Evolutionary conservation across 2,329 filamentous ascomycete genomes (phyloP).

Genomic region (Colletotrichum aenigma): DNA sequence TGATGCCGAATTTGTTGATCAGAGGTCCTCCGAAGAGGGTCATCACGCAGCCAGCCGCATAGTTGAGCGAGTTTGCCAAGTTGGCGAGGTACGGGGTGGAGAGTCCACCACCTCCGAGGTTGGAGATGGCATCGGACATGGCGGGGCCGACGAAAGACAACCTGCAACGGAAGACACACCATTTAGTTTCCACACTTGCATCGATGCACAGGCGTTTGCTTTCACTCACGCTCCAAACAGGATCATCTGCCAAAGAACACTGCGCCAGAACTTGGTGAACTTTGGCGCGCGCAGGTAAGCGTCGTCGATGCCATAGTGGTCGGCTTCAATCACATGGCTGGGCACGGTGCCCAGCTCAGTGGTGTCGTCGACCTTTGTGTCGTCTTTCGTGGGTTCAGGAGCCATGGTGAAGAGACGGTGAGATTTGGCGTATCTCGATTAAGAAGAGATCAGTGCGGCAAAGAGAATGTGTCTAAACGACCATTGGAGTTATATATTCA

Average conservation of each 20-base stretch:
- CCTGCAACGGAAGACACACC: neutral
- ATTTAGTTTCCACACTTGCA: neutral
- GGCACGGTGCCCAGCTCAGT: neutral
- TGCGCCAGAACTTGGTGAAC: neutral
- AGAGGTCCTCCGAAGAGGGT: constrained; percentile 34
- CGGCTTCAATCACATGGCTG: neutral
- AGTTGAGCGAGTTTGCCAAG: constrained; percentile 2
- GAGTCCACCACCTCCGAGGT: constrained; percentile 8
- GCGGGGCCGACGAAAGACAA: constrained; percentile 10
- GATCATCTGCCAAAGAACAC: constrained; percentile 11
- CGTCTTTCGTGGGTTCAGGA: neutral
- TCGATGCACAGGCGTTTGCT: neutral
- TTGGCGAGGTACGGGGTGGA: constrained; percentile 14
- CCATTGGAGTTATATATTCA: neutral
- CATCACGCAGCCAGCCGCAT: neutral
- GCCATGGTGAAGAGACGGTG: neutral
- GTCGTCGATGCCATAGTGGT: neutral
- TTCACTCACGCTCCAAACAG: constrained; percentile 1
- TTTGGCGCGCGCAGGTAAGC: neutral
- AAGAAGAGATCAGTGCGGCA: neutral
- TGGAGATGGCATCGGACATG: constrained; percentile 14
- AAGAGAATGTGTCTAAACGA: neutral
- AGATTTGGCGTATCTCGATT: neutral
- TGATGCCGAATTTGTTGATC: constrained; percentile 42
- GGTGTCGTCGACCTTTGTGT: neutral